phyloP scores from a whole-genome alignment of 164 flowering plant genomes.

The Dillenia turbinata region DNA sequence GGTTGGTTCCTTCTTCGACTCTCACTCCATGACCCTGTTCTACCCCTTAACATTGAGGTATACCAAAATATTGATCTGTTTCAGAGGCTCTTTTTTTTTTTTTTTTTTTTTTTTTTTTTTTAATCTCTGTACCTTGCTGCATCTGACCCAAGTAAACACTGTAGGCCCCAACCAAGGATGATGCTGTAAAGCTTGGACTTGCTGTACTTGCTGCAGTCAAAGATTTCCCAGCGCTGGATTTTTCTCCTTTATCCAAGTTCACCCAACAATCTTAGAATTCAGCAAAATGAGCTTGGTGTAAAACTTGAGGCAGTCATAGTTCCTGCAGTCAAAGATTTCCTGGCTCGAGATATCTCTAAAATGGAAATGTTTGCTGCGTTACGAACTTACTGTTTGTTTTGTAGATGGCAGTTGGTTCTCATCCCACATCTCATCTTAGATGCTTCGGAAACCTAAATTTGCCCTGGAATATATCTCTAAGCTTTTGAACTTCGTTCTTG shows the following conservation, averaged over 20 bases:
- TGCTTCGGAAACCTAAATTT: no score
- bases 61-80: neutral
- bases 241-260: constrained; percentile 64
- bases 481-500: no score
- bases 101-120: neutral
- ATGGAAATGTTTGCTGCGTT: no score
- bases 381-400: no score
- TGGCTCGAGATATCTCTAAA: constrained; percentile 62
- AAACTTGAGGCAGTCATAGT: constrained; percentile 72
- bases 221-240: constrained; percentile 75
- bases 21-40: constrained; percentile 96
- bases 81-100: neutral
- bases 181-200: constrained; percentile 78
- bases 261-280: constrained; percentile 23
- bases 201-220: constrained; percentile 61
- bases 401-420: no score
- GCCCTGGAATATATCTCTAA: no score
- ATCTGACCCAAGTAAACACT: constrained; percentile 7
- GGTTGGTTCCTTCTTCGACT: constrained; percentile 98
- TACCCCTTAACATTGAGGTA: constrained; percentile 72
- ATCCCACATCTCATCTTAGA: no score
- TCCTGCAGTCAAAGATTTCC: constrained; percentile 63
- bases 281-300: constrained; percentile 26
- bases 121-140: neutral
- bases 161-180: constrained; percentile 74